These are phyloP conservation scores for Adansonia rubrostipa DNA, from an alignment of 441 rosid species.

Conservation along the genomic window DNA sequence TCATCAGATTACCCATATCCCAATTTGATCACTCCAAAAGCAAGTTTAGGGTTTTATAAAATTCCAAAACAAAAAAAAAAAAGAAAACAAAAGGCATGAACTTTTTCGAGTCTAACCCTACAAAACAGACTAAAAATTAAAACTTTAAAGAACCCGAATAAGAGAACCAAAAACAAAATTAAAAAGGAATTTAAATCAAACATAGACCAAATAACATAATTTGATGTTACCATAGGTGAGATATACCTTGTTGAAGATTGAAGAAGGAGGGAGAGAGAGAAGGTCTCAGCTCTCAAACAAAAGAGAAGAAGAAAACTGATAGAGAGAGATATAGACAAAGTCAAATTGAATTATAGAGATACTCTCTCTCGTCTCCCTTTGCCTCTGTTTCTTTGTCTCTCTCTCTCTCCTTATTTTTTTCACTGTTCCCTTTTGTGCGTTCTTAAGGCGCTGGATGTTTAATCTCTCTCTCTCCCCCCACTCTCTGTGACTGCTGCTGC, in stretches of 20 bases:
- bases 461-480: not conserved
- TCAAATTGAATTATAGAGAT: not conserved
- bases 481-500: not conserved
- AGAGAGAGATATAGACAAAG: not conserved
- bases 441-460: not conserved
- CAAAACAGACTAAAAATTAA: slow-evolving; percentile 4
- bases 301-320: not conserved
- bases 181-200: not conserved
- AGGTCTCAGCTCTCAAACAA: not conserved
- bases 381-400: not conserved
- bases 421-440: slow-evolving; percentile 5
- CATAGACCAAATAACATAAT: not conserved
- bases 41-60: slow-evolving; percentile 15
- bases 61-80: not conserved
- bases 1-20: not conserved
- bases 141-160: slow-evolving; percentile 15
- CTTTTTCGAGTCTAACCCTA: not conserved
- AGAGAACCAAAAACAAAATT: not conserved
- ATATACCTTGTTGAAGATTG: slow-evolving; percentile 11
- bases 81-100: not conserved
- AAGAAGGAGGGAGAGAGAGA: not conserved
- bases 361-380: not conserved
- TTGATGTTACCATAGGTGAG: not conserved
- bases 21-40: slow-evolving; percentile 5
- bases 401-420: not conserved